Evolutionary conservation across 768 basidiomycete genomes (phyloP), one percentile per base, ranked within the genome.

Genomic region (Lactarius hengduanensis): DNA sequence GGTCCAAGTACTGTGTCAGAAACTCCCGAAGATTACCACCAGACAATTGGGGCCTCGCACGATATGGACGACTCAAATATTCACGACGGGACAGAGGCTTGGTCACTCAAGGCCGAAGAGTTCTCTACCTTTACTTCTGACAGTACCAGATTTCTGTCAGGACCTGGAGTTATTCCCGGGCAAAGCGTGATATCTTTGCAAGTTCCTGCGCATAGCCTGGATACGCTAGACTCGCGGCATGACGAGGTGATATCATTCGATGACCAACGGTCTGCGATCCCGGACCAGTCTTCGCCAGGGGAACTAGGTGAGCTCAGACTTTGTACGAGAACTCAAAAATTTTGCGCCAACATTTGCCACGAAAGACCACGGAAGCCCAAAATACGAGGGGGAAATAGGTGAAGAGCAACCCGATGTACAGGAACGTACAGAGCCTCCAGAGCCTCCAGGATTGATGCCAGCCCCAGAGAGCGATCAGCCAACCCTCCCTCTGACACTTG

Each of bases 111-210:
- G 28, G 47, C 43, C 8, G 62, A 56, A 34, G 58, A 59, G 34
- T 16, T 56, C 22, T 59, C 28, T 26, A 15, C 34, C 11, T 45
- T 63, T 45, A 1, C 58, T 20, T 3, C 57, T 16, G 62, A 67
- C 10, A n/a, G 50, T 32, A 16, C 54, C 41, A 54, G 26, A 56
- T 63, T 63, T 56, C 58, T 63, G 11, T 41, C 62, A n/a, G 66
- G 66, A 4, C 66, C 66, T 16, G 66, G 66, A 22, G 62, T 67
- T 40, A 63, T 67, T n/a, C 66, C 66, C 8, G 54, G 30, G 5
- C 62, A 63, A n/a, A 43, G 28, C 7, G 53, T 34, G 16, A 15
- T 56, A n/a, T 18, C 54, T 10, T 3, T 60, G 43, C 58, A 40
- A 32, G 26, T 7, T 30, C 20, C 50, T 55, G 41, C 1, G 9